Base-by-base conservation (phyloP, 768 basidiomycete species). In the Paxillus ammoniavirescens region DNA sequence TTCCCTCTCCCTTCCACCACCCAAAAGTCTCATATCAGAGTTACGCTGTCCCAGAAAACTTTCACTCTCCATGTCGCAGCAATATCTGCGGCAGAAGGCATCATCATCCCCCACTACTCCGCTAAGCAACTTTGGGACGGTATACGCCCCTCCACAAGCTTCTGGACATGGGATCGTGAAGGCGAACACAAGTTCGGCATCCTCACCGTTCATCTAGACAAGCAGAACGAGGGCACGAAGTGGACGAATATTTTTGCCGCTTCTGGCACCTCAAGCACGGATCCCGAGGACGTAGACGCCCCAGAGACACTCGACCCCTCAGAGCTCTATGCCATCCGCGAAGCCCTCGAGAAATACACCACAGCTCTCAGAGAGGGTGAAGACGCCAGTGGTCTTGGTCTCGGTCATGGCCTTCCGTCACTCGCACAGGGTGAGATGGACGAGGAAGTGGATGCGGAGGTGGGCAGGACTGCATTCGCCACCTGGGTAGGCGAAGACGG, bases 121-220 rank as follows among this genome's bases (percentile, higher is more conserved):
- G 73, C 77, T 30, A 82, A 83, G 62, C 71, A 75, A 23, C 75
- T 93, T 2, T 99, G 95, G 96, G 93, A 84, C 58, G 72, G 73
- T 9, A 87, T 99, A 57, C 82, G 83, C 49, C 73, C 89, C 1
- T 80, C 85, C 3, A 79, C 87, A n/a, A 90, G 91, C 63, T 84
- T 91, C 62, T 99, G 93, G 94, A 95, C 92, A 5, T 96, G 88
- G 82, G 93, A 97, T 61, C 79, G 84, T 15, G 84, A 86, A 56
- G 90, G 83, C 5, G 83, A 84, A 47, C 78, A 78, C 53, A 64
- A 81, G 12, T 85, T 81, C 60, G 89, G 89, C 2, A 56, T 91
- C 31, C 78, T 98, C 60, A 84, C 89, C 0, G 70, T 98, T 17
- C 89, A 97, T 64, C 75, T 98, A 50, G 89, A 93, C 68, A 98